Evolutionary conservation across 805 yeast species (phyloP).

Genomic region (Spathaspora gorwiae): DNA sequence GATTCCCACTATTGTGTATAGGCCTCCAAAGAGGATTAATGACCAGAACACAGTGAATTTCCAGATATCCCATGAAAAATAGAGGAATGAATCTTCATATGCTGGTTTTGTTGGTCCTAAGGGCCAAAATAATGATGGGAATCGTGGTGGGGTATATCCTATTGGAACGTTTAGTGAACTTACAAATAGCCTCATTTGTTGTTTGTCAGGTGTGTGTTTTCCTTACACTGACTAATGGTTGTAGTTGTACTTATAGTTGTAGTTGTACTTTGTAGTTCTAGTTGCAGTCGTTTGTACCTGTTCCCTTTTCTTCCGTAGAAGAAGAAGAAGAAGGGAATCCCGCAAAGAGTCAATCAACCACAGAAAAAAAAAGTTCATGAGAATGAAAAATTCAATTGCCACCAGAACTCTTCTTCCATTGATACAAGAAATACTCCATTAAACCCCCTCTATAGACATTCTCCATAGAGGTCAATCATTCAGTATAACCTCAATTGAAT

Average conservation of each 20-base stretch:
- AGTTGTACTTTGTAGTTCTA: too few relatives aligned
- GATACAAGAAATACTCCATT: background rate
- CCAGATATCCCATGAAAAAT: constrained; percentile 73
- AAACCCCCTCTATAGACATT: background rate
- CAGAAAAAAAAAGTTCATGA: too few relatives aligned
- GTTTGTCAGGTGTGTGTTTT: too few relatives aligned
- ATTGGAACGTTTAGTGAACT: constrained; percentile 60
- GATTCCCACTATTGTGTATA: constrained; percentile 62
- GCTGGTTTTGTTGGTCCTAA: constrained; percentile 31
- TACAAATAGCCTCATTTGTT: constrained; percentile 20
- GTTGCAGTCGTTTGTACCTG: too few relatives aligned
- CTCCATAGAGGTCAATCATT: background rate
- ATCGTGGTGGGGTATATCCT: constrained; percentile 73
- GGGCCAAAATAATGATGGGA: constrained; percentile 83
- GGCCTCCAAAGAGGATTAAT: constrained; percentile 57
- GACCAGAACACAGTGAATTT: constrained; percentile 79
- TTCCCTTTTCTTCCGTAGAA: too few relatives aligned
- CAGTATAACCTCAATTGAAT: background rate
- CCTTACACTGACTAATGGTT: too few relatives aligned
- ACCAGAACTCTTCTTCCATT: too few relatives aligned
- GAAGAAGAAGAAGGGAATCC: too few relatives aligned
- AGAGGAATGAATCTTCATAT: constrained; percentile 54
- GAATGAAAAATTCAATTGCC: too few relatives aligned
- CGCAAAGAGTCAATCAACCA: too few relatives aligned
- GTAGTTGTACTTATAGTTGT: too few relatives aligned